These are phyloP conservation scores for Ustilago xerochloae DNA, from an alignment of 1,284 basidiomycete species.

Conservation along the genomic window DNA sequence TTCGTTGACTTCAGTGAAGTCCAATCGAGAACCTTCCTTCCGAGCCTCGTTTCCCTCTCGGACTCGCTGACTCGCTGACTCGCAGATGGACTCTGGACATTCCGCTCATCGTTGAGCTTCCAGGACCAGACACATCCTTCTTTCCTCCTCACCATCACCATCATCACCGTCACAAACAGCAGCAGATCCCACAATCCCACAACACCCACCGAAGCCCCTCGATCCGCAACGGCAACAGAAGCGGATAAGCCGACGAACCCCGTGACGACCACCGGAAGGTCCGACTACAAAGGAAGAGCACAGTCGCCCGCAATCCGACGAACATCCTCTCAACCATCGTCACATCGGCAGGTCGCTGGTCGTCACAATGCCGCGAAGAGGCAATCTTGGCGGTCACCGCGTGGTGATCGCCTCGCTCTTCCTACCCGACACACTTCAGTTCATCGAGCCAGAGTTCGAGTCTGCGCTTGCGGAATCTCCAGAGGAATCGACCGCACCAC, in stretches of 20 bases:
- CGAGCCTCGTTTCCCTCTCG: too few species aligned
- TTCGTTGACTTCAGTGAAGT: neutral
- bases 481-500: constrained; percentile 43
- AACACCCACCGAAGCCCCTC: too few species aligned
- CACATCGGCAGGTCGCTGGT: neutral
- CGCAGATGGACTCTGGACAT: too few species aligned
- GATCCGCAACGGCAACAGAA: too few species aligned
- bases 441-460: constrained; percentile 42
- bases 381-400: constrained; percentile 55
- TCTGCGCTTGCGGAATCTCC: constrained; percentile 37
- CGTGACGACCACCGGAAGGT: neutral
- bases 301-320: neutral
- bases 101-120: neutral
- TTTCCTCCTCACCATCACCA: neutral
- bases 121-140: neutral
- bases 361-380: constrained; percentile 43
- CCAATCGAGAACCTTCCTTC: neutral
- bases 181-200: too few species aligned
- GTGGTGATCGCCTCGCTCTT: constrained; percentile 65
- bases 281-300: too few species aligned
- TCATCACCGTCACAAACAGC: too few species aligned
- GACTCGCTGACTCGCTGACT: too few species aligned
- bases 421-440: constrained; percentile 60
- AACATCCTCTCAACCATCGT: neutral
- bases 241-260: neutral